Conservation (phyloP, 345 rosid species). For the Rhodamnia argentea region DNA sequence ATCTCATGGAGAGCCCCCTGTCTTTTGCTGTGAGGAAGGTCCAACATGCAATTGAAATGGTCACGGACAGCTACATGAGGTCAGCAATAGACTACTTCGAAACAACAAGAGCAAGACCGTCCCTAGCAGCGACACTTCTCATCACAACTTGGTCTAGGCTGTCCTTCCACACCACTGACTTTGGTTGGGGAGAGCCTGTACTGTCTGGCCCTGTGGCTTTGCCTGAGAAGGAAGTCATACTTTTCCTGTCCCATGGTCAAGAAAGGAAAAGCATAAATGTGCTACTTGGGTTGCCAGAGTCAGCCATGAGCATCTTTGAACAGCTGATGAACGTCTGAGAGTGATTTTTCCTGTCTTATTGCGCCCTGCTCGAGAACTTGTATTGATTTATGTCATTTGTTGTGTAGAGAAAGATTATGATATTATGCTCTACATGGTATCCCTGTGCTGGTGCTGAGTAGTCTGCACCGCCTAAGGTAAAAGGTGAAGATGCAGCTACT, state of each 20-base stretch:
- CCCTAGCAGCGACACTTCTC: constrained; percentile 59
- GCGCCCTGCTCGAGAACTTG: neutral
- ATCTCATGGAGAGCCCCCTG: constrained; percentile 37
- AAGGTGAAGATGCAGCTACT: neutral
- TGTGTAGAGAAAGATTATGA: neutral
- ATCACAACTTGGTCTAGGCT: constrained; percentile 84
- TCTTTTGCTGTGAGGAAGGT: constrained; percentile 43
- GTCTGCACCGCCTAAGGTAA: neutral
- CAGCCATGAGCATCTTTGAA: constrained; percentile 69
- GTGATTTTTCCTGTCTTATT: neutral
- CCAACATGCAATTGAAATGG: constrained; percentile 53
- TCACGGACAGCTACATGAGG: constrained; percentile 64
- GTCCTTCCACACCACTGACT: constrained; percentile 68
- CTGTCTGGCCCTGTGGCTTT: constrained; percentile 73
- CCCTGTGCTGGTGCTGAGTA: neutral
- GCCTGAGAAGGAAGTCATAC: constrained; percentile 80
- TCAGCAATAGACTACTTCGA: constrained; percentile 87
- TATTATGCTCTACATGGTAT: neutral
- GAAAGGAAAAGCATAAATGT: constrained; percentile 60
- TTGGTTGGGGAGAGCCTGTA: constrained; percentile 84
- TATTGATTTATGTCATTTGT: neutral
- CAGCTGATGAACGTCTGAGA: constrained; percentile 24
- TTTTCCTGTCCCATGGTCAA: constrained; percentile 58
- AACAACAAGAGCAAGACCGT: constrained; percentile 73
- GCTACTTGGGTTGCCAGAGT: constrained; percentile 64